Percentiles rank a stretch among this genome's conserved stretches.
Evolutionary conservation across 169 alveolate genomes (phyloP).

Genomic region (Hepatocystis sp.): DNA sequence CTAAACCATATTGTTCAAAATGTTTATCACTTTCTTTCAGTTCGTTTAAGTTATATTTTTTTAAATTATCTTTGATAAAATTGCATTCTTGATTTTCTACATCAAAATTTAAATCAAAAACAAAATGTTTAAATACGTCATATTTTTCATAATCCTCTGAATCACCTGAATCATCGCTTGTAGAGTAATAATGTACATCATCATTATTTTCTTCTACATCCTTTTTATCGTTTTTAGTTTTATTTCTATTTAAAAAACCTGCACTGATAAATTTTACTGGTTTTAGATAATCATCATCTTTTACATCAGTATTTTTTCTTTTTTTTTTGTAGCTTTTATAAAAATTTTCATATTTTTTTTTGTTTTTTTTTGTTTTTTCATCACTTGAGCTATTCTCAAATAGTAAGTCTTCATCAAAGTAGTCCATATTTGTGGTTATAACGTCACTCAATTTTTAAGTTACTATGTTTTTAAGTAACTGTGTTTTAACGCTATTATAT

Average conservation of each 20-base stretch:
- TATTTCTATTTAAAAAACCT: conserved; percentile 39
- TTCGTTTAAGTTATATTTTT: conserved; percentile 41
- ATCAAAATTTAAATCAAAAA: conserved; percentile 48
- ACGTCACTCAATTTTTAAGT: no score
- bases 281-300: conserved; percentile 28
- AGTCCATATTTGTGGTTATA: conserved; percentile 49
- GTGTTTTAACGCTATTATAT: no score
- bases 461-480: no score
- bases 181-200: conserved; percentile 2
- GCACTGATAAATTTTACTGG: conserved; percentile 71
- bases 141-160: conserved; percentile 55
- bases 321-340: neutral
- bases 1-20: conserved; percentile 70
- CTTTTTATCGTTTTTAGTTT: neutral
- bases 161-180: conserved; percentile 53
- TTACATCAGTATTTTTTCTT: conserved; percentile 6
- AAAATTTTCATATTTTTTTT: neutral
- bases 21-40: conserved; percentile 36
- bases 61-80: conserved; percentile 51
- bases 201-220: neutral
- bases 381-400: neutral
- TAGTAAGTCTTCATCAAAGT: conserved; percentile 16
- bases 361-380: conserved; percentile 29
- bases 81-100: conserved; percentile 29
- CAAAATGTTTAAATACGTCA: conserved; percentile 50